Conservation (phyloP, 768 basidiomycete genomes). For the Pleurotus cornucopiae region DNA sequence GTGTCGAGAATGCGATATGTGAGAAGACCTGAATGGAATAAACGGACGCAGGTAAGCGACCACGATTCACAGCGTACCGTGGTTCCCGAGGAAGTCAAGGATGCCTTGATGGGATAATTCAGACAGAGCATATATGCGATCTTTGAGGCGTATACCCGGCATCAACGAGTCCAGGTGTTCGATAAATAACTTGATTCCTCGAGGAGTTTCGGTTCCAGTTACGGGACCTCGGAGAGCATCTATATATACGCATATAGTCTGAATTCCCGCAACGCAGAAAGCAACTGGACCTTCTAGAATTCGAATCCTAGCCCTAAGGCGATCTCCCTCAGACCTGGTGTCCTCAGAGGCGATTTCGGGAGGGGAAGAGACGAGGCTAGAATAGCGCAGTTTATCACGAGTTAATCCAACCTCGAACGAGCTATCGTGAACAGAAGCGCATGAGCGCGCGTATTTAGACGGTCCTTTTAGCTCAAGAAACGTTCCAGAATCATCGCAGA, state of each 20-base stretch:
- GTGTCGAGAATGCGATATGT: constrained; percentile 38
- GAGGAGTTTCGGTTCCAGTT: constrained; percentile 37
- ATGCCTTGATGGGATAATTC: constrained; percentile 37
- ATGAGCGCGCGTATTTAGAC: constrained; percentile 40
- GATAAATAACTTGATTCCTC: constrained; percentile 29
- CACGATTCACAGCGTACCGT: constrained; percentile 23
- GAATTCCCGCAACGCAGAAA: not conserved
- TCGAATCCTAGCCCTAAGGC: constrained; percentile 17
- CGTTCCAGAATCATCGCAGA: constrained; percentile 9
- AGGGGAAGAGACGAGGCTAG: constrained; percentile 9
- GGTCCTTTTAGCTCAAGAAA: constrained; percentile 42
- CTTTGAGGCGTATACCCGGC: constrained; percentile 45
- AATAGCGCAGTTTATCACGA: constrained; percentile 27
- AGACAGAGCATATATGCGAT: constrained; percentile 29
- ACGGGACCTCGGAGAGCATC: constrained; percentile 38
- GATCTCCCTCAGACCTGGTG: constrained; percentile 5
- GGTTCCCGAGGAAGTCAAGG: constrained; percentile 31
- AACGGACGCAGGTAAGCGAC: not conserved
- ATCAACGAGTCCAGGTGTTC: constrained; percentile 35
- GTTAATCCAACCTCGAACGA: constrained; percentile 41
- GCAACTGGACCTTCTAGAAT: constrained; percentile 28
- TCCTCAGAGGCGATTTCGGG: not conserved
- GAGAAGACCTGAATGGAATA: constrained; percentile 36
- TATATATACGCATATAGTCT: constrained; percentile 16
- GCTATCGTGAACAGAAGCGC: constrained; percentile 34